Evolutionary conservation across 2,329 filamentous ascomycete genomes (phyloP), one percentile per base, ranked within the genome.

Genomic region (Canariomyces notabilis): DNA sequence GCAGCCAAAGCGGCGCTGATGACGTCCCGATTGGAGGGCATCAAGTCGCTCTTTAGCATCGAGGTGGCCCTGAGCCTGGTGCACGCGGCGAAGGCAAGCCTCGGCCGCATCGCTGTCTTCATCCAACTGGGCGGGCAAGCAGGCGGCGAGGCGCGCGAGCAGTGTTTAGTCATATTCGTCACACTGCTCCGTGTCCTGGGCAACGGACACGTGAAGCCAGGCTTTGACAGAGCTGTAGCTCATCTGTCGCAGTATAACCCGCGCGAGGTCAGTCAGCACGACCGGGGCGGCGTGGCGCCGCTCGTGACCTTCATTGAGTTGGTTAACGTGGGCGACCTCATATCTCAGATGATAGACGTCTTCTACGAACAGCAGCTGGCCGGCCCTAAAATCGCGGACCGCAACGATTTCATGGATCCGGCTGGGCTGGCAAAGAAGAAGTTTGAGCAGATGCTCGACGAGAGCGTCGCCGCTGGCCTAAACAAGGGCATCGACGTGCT

Each of bases 401-500:
- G 87, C 35, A 94, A 95, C 62, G 93, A 98, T 67, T 98, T 98
- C 60, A 74, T 98, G 38, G 89, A 95, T 61, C 86, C 89, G 16
- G 88, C 90, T 0, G 86, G 87, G 23, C 85, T 96, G 58, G 90
- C 93, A 54, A 98, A 98, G 79, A 97, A 96, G 71, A 89, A 88
- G 55, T 98, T 97, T 59, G 93, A 98, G 73, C 90, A 96, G 63
- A 95, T 96, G 86, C 82, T 98, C 1, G 93, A 98, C 61, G 93
- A 97, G 67, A 87, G 88, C 50, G 93, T 98, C 6, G 93, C 93
- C 4, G 89, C 91, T 7, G 94, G 94, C 1, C 73, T 98, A 52
- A 96, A 96, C 67, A 96, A 95, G 70, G 93, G 93, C 54, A 97
- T 98, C 53, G 91, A 98, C 61, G 93, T 96, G 47, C 78, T 98